Evolutionary conservation across 2,329 filamentous ascomycete species (phyloP), one percentile per base, ranked within the genome.

Genomic region (Colletotrichum sp.): DNA sequence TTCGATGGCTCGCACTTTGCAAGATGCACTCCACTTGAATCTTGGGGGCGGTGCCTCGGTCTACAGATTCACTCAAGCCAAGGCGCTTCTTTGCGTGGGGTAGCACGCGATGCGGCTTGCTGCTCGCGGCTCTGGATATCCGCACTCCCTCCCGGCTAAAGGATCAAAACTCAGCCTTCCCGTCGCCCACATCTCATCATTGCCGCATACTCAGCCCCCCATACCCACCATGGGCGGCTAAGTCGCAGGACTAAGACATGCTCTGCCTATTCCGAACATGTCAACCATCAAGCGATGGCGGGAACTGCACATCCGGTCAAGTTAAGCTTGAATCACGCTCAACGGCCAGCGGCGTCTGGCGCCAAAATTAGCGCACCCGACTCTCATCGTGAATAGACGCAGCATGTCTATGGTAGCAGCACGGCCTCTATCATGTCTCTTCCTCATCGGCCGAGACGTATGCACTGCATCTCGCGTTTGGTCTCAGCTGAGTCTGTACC

Each of bases 91-190:
- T 32, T 62, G 59, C 64, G 70, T 69, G 73, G 73, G 70, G 73
- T 73, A 69, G 61, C 70, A 73, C 49, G 73, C 70, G 73, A 73
- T 59, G 77, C 75, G 75, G 75, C 75, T 78, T 65, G 77, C 75
- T 75, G 75, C 71, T 78, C 70, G 77, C 75, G 77, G 75, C 75
- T 78, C 77, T 75, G 75, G 62, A 52, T 78, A 78, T 74, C 57
- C 36, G 44, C 75, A 78, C 77, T 71, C 77, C 77, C 74, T 64
- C 49, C 67, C 36, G 62, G 36, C 61, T 57, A 32, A 27, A 62
- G 49, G 63, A 69, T 72, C 59, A 65, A 63, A 34, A 44, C 72
- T 76, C 69, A 76, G 72, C 72, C 72, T 72, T 76, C 69, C 76
- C 72, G 69, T 77, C 73, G 73, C 66, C 49, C 72, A 76, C 39